Conservation (phyloP, 2,329 filamentous ascomycete species). For the Metarhizium humberi region DNA sequence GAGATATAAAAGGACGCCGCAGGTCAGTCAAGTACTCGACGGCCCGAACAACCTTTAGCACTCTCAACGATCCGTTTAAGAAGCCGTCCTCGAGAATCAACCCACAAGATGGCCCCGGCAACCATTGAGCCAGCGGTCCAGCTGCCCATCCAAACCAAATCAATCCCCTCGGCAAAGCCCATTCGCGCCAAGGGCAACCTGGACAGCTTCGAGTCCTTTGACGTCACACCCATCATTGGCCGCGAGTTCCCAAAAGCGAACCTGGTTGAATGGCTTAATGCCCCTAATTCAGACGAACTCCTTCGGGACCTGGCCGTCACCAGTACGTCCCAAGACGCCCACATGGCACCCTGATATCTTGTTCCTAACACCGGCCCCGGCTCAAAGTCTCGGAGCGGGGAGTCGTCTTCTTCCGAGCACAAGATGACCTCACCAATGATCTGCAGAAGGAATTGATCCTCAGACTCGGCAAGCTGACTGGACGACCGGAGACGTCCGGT, state of each 20-base stretch:
- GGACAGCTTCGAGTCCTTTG: conserved; percentile 43
- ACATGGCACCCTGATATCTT: too few relatives aligned
- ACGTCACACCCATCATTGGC: conserved; percentile 53
- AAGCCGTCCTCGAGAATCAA: not conserved
- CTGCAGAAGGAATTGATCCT: conserved; percentile 58
- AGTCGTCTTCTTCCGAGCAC: conserved; percentile 61
- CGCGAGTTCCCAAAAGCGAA: conserved; percentile 50
- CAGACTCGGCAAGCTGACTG: conserved; percentile 47
- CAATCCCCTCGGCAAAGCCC: conserved; percentile 19
- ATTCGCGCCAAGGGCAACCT: conserved; percentile 41
- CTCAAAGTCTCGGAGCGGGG: conserved; percentile 54
- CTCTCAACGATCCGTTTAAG: too few relatives aligned
- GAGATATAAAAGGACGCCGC: too few relatives aligned
- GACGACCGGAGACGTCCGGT: conserved; percentile 43
- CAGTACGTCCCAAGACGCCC: conserved; percentile 30
- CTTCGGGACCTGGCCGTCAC: conserved; percentile 59
- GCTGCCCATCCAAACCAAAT: conserved; percentile 6
- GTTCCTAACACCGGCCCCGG: too few relatives aligned
- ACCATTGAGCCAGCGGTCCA: conserved; percentile 5
- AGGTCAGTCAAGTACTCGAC: too few relatives aligned
- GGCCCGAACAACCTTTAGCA: too few relatives aligned
- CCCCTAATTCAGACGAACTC: conserved; percentile 39
- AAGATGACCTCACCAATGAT: conserved; percentile 48
- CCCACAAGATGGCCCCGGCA: conserved; percentile 7
- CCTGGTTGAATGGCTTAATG: conserved; percentile 50